These are phyloP conservation scores for Trichaptum fuscoviolaceum DNA, from an alignment of 768 basidiomycete species.

Conservation along the genomic window DNA sequence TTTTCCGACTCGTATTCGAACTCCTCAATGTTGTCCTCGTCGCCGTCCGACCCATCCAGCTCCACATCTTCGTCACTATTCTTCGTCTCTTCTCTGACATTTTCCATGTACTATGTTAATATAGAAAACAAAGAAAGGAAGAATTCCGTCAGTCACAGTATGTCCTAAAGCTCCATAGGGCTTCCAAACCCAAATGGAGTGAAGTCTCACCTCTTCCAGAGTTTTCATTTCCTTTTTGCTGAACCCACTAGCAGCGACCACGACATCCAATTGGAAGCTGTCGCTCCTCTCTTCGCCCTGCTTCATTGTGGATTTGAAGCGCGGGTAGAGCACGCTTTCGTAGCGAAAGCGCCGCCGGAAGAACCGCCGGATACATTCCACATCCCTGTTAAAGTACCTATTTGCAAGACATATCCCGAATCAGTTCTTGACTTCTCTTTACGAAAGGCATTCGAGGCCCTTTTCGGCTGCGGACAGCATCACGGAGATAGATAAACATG, in stretches of 20 bases:
- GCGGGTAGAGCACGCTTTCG: slow-evolving; percentile 85
- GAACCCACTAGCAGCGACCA: slow-evolving; percentile 94
- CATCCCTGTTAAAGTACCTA: slow-evolving; percentile 99
- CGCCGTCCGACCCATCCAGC: slow-evolving; percentile 23
- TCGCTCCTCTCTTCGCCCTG: slow-evolving; percentile 41
- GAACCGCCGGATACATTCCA: slow-evolving; percentile 91
- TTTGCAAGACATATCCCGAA: slow-evolving; percentile 7
- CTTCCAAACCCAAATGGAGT: slow-evolving; percentile 1
- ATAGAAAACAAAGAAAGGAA: slow-evolving; percentile 12
- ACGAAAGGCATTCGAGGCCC: neutral
- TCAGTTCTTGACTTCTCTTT: neutral
- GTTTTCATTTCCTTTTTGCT: slow-evolving; percentile 74
- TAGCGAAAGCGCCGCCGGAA: slow-evolving; percentile 89
- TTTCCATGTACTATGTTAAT: slow-evolving; percentile 59
- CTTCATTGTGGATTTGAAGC: slow-evolving; percentile 63
- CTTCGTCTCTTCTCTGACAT: slow-evolving; percentile 27
- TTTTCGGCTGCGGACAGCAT: too few species aligned
- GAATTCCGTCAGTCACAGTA: slow-evolving; percentile 4
- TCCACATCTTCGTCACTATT: slow-evolving; percentile 28
- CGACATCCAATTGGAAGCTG: slow-evolving; percentile 77
- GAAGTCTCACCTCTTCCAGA: slow-evolving; percentile 68
- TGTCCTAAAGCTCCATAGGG: neutral
- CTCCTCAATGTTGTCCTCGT: slow-evolving; percentile 10
- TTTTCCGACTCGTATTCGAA: slow-evolving; percentile 22
- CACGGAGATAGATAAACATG: neutral